phyloP scores from a whole-genome alignment of 129 eudicot genomes.

The Arctium minus region DNA sequence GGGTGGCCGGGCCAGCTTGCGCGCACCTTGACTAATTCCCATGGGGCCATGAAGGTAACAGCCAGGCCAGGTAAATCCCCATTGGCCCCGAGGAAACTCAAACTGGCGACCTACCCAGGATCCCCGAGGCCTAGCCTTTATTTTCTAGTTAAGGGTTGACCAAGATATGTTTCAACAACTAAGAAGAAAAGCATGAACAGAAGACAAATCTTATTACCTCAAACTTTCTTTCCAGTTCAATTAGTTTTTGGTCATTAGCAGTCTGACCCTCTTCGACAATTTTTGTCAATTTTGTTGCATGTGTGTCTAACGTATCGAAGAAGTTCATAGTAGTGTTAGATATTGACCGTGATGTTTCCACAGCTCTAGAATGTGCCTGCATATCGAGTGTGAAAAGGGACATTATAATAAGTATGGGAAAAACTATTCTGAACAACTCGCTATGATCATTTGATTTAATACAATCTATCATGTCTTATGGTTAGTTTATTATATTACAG shows the following conservation, averaged over 20 bases:
- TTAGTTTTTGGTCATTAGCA: constrained; percentile 64
- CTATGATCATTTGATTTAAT: neutral
- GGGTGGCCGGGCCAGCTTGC: neutral
- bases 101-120: no score
- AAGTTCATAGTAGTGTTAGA: constrained; percentile 66
- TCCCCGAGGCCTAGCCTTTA: no score
- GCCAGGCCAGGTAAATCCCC: neutral
- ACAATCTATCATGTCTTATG: neutral
- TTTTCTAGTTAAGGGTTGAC: neutral
- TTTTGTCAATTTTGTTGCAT: constrained; percentile 67
- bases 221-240: constrained; percentile 82
- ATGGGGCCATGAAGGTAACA: no score
- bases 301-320: constrained; percentile 72
- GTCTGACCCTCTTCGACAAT: constrained; percentile 85
- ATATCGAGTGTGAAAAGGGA: neutral
- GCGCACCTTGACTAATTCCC: no score
- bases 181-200: neutral
- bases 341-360: constrained; percentile 73
- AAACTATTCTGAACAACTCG: neutral
- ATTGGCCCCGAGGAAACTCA: no score
- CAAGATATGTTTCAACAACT: neutral
- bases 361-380: constrained; percentile 90
- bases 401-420: neutral
- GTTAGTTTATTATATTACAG: neutral
- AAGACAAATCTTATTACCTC: constrained; percentile 44